These are phyloP conservation scores for Oldenlandia corymbosa DNA, from an alignment of 257 asterid species.

Conservation along the genomic window DNA sequence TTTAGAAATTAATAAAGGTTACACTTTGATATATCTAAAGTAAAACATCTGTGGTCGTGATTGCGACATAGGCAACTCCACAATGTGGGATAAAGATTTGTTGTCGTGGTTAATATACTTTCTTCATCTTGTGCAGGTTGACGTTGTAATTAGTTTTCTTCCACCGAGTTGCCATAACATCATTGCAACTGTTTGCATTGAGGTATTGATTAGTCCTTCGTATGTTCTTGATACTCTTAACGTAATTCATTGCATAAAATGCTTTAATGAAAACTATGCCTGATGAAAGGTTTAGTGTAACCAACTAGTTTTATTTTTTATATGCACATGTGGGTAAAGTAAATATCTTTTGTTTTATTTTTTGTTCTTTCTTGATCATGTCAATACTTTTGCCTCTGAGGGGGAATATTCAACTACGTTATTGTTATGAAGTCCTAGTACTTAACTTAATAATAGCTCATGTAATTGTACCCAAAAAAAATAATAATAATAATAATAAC, in stretches of 20 bases:
- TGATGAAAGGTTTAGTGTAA: not conserved
- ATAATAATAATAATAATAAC: too few relatives aligned
- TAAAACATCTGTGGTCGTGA: too few relatives aligned
- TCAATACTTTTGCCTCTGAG: not conserved
- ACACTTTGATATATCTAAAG: too few relatives aligned
- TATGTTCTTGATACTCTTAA: not conserved
- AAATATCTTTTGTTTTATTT: not conserved
- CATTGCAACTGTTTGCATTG: constrained; percentile 73
- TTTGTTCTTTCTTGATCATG: not conserved
- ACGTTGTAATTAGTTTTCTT: constrained; percentile 85
- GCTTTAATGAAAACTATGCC: not conserved
- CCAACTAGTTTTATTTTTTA: not conserved
- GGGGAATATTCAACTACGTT: not conserved
- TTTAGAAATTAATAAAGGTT: too few relatives aligned
- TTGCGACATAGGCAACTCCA: too few relatives aligned
- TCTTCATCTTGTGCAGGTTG: constrained; percentile 51
- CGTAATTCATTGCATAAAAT: not conserved
- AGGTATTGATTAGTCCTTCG: constrained; percentile 41
- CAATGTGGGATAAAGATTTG: too few relatives aligned
- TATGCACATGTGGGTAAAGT: not conserved
- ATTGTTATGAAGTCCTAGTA: not conserved
- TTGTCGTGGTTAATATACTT: constrained; percentile 1
- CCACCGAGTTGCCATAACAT: constrained; percentile 81
- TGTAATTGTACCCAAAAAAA: too few relatives aligned
- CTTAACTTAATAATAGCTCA: too few relatives aligned